phyloP scores from a whole-genome alignment of 805 yeast genomes.

The Saccharomycopsis sp. region DNA sequence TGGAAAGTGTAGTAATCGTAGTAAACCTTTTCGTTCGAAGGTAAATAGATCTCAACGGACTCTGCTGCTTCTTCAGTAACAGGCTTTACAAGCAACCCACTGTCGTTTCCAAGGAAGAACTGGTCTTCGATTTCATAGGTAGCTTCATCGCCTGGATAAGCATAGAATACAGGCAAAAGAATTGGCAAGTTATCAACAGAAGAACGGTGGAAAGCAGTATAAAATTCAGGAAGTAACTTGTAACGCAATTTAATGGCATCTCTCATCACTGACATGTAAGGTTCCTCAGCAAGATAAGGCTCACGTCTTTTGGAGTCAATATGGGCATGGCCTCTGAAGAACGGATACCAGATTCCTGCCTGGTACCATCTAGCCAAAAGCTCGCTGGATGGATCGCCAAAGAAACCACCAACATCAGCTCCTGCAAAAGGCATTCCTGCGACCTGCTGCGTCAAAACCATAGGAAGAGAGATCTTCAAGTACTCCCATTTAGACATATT shows the following conservation, averaged over 20 bases:
- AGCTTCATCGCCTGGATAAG: constrained; percentile 39
- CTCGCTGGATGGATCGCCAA: constrained; percentile 81
- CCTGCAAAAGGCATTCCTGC: constrained; percentile 92
- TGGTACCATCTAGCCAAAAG: constrained; percentile 91
- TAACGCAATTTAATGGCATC: constrained; percentile 73
- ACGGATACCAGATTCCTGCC: constrained; percentile 93
- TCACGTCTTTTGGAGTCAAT: constrained; percentile 89
- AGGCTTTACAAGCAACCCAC: constrained; percentile 76
- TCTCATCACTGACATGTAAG: constrained; percentile 56
- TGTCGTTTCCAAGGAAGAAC: constrained; percentile 60
- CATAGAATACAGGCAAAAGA: constrained; percentile 60
- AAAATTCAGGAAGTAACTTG: constrained; percentile 66
- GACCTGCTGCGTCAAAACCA: constrained; percentile 74
- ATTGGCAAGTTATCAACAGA: constrained; percentile 62
- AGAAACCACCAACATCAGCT: constrained; percentile 96
- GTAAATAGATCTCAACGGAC: constrained; percentile 31
- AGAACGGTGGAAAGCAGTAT: constrained; percentile 69
- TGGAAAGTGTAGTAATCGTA: constrained; percentile 44
- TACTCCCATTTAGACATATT: constrained; percentile 92
- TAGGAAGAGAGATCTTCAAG: constrained; percentile 72
- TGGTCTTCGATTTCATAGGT: constrained; percentile 69
- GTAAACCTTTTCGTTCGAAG: constrained; percentile 42
- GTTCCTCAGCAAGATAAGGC: constrained; percentile 82
- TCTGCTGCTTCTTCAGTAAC: constrained; percentile 50
- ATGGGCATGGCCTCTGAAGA: constrained; percentile 95